These are phyloP conservation scores for Cynara cardunculus DNA, from an alignment of 129 eudicot species.

Conservation along the genomic window DNA sequence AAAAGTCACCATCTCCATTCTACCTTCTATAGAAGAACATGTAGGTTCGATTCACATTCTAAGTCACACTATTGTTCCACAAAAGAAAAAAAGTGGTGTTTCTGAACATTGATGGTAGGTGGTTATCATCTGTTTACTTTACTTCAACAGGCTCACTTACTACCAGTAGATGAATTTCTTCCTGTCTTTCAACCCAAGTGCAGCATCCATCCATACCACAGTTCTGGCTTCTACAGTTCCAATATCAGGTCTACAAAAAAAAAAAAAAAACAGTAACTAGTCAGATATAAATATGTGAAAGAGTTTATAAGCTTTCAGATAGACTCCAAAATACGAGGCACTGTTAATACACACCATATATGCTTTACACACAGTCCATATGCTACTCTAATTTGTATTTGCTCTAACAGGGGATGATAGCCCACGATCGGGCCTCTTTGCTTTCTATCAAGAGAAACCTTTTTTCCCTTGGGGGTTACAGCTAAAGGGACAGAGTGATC, in stretches of 20 bases:
- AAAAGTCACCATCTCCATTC: slow-evolving; percentile 2
- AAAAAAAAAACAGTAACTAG: neutral
- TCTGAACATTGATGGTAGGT: neutral
- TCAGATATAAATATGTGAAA: neutral
- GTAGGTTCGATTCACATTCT: neutral
- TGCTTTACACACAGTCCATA: too few relatives aligned
- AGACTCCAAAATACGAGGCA: too few relatives aligned
- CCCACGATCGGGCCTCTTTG: too few relatives aligned
- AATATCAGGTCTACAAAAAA: neutral
- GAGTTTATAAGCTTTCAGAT: too few relatives aligned
- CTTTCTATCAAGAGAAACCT: too few relatives aligned
- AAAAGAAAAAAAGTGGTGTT: neutral
- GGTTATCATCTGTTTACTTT: neutral
- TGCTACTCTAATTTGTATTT: too few relatives aligned
- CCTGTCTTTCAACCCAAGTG: neutral
- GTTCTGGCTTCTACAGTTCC: neutral
- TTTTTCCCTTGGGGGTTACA: too few relatives aligned
- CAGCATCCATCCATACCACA: neutral
- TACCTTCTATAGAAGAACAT: neutral
- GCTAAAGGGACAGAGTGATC: too few relatives aligned
- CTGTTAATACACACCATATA: too few relatives aligned
- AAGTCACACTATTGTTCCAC: neutral
- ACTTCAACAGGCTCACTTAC: neutral
- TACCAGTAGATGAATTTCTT: neutral
- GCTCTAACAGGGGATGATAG: too few relatives aligned